These are phyloP conservation scores for Penicillium oxalicum DNA, from an alignment of 2,329 filamentous ascomycete species.

Conservation along the genomic window DNA sequence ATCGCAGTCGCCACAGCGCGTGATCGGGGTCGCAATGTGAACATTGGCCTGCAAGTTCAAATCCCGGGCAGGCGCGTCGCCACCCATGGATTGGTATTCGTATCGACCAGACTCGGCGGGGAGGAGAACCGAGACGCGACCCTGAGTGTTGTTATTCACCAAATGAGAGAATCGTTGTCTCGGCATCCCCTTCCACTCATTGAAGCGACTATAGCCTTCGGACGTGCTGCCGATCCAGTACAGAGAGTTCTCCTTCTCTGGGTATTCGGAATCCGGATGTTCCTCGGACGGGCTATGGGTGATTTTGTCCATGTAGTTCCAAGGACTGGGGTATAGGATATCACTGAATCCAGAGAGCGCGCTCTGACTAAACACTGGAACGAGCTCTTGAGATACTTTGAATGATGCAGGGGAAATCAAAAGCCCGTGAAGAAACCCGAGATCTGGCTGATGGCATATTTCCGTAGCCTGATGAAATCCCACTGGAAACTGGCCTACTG, in stretches of 20 bases:
- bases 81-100: constrained; percentile 50
- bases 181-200: constrained; percentile 61
- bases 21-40: constrained; percentile 54
- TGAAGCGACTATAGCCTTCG: constrained; percentile 48
- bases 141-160: constrained; percentile 52
- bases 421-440: constrained; percentile 67
- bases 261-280: constrained; percentile 51
- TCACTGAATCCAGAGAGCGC: constrained; percentile 69
- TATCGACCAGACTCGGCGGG: constrained; percentile 44
- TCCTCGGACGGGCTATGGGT: constrained; percentile 47
- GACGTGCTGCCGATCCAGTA: constrained; percentile 71
- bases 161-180: constrained; percentile 68
- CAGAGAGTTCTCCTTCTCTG: constrained; percentile 57
- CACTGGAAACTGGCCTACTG: constrained; percentile 59
- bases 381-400: constrained; percentile 57
- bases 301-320: constrained; percentile 57
- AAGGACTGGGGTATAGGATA: constrained; percentile 64
- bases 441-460: constrained; percentile 70
- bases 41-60: constrained; percentile 54
- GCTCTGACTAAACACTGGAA: constrained; percentile 70
- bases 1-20: constrained; percentile 53
- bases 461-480: constrained; percentile 62
- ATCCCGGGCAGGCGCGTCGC: constrained; percentile 33
- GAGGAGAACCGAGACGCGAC: constrained; percentile 51
- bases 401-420: constrained; percentile 60